These are phyloP conservation scores for Gymnopilus junonius DNA, from an alignment of 768 basidiomycete species.

Conservation along the genomic window DNA sequence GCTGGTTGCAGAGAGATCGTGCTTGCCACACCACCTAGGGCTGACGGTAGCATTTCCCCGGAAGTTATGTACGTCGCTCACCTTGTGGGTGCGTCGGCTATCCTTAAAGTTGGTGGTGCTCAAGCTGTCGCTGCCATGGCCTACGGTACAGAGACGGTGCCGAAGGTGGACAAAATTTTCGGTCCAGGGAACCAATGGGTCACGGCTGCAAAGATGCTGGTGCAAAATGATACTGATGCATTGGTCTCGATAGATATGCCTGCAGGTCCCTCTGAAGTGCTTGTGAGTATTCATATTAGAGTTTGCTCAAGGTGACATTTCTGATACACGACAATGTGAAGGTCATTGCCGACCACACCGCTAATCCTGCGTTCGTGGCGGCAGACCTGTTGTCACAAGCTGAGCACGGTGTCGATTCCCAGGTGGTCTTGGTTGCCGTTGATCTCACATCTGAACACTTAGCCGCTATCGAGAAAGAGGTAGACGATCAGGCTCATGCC, in stretches of 20 bases:
- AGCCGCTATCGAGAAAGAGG: constrained; percentile 78
- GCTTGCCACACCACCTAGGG: constrained; percentile 93
- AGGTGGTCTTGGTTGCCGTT: constrained; percentile 91
- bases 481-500: constrained; percentile 86
- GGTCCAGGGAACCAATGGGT: constrained; percentile 99
- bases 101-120: constrained; percentile 94
- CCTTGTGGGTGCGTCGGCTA: constrained; percentile 86
- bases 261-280: constrained; percentile 95
- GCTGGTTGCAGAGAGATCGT: constrained; percentile 93
- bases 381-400: constrained; percentile 98
- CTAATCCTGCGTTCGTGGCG: constrained; percentile 89
- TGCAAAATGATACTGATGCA: constrained; percentile 98
- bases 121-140: constrained; percentile 97
- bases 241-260: constrained; percentile 99
- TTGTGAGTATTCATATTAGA: constrained; percentile 59
- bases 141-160: constrained; percentile 93
- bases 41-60: constrained; percentile 92
- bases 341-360: constrained; percentile 93
- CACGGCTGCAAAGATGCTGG: constrained; percentile 98
- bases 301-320: not conserved
- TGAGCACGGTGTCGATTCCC: constrained; percentile 97
- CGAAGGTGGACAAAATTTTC: constrained; percentile 99
- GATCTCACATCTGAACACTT: constrained; percentile 65
- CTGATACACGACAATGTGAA: constrained; percentile 32
- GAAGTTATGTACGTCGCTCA: constrained; percentile 98